Percentiles rank a stretch among this genome's conserved stretches.
Evolutionary conservation across 2,329 filamentous ascomycete species (phyloP).

Genomic region (Pseudogymnoascus sp.): DNA sequence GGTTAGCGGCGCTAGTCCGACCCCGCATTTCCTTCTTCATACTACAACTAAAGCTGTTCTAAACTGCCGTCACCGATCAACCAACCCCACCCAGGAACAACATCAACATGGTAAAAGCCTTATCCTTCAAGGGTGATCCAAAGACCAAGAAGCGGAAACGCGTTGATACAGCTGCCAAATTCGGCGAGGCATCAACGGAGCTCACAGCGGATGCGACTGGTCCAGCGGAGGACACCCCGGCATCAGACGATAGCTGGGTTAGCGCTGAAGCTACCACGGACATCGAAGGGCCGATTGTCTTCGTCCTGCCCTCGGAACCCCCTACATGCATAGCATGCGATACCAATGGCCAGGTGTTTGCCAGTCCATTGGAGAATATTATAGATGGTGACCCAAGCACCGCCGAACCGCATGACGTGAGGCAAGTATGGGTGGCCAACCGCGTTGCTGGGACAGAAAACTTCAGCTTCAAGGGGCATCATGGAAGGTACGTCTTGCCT

Average conservation of each 20-base stretch:
- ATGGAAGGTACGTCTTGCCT: conserved; percentile 58
- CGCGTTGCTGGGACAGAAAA: conserved; percentile 72
- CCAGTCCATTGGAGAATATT: conserved; percentile 75
- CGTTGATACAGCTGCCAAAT: conserved; percentile 38
- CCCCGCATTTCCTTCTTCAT: conserved; percentile 2
- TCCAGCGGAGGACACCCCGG: conserved; percentile 18
- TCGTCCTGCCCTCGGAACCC: conserved; percentile 70
- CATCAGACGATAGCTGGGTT: conserved; percentile 82
- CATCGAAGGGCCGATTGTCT: conserved; percentile 71
- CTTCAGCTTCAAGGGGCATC: conserved; percentile 81
- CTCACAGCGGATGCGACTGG: conserved; percentile 30
- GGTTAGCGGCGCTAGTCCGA: not conserved
- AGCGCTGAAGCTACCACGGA: conserved; percentile 68
- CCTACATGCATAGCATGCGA: conserved; percentile 77
- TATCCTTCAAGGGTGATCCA: conserved; percentile 96
- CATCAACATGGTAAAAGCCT: conserved; percentile 70
- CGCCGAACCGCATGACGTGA: conserved; percentile 89
- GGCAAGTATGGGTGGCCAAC: conserved; percentile 91
- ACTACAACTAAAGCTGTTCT: not conserved
- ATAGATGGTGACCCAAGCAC: conserved; percentile 74
- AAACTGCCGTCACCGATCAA: not conserved
- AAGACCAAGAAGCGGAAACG: conserved; percentile 89
- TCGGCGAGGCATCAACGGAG: conserved; percentile 32
- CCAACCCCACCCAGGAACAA: not conserved
- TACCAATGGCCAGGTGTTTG: conserved; percentile 77